Evolutionary conservation across 352 stramenopile genomes (phyloP).

Genomic region (Pelagophyceae sp.): DNA sequence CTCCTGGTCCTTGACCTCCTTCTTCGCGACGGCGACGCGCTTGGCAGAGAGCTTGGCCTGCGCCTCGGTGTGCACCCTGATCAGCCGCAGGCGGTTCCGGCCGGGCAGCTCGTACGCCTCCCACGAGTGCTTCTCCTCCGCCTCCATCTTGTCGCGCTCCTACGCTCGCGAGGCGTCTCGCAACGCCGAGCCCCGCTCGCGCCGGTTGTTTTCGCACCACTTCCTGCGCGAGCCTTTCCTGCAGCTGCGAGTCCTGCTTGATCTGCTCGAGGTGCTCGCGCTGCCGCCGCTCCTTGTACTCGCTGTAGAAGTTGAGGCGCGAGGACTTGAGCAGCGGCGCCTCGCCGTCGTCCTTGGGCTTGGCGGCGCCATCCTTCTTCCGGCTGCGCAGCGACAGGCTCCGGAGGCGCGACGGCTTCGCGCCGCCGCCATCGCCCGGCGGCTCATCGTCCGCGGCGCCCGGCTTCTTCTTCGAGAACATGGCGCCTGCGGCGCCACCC

Average conservation of each 20-base stretch:
- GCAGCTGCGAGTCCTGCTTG: background rate
- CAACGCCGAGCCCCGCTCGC: too few species aligned
- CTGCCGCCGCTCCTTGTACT: constrained; percentile 1
- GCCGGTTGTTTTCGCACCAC: too few species aligned
- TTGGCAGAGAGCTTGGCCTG: background rate
- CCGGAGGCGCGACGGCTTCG: too few species aligned
- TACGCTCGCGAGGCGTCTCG: too few species aligned
- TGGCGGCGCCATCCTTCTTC: too few species aligned
- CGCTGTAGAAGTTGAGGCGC: background rate
- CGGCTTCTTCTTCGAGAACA: too few species aligned
- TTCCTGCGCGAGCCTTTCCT: background rate
- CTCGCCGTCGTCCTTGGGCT: too few species aligned
- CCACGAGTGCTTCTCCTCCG: background rate
- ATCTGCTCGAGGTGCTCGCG: background rate
- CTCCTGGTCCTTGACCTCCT: background rate
- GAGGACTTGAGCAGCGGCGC: background rate
- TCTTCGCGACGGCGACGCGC: background rate
- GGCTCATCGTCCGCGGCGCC: too few species aligned
- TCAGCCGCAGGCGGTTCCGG: background rate
- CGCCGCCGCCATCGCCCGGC: too few species aligned
- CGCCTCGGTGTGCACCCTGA: background rate
- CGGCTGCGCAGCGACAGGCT: too few species aligned
- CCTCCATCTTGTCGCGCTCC: constrained; percentile 1
- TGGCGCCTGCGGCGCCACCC: too few species aligned
- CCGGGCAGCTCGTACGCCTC: background rate